Evolutionary conservation across 768 basidiomycete genomes (phyloP), one percentile per base, ranked within the genome.

Genomic region (Guyanaporus albipodus): DNA sequence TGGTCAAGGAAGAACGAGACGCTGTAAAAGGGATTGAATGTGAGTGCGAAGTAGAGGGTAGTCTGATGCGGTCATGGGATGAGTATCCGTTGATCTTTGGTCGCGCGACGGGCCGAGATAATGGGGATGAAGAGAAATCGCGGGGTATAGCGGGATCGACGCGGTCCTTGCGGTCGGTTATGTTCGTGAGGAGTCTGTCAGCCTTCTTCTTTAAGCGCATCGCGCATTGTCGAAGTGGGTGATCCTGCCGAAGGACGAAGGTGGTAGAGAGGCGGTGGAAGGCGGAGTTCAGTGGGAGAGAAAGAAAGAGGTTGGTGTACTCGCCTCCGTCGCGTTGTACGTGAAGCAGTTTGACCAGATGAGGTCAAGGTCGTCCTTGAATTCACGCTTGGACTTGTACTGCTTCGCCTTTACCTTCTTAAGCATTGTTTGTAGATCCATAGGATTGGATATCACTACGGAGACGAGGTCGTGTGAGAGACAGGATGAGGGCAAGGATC

Each of bases 331-430:
- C 15, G 89, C 85, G 66, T 99, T 99, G 67, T 98, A 98, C 6
- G 78, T 82, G 53, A 86, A 79, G 67, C 95, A 97, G 55, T 98
- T 99, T 37, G 82, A 82, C 96, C 96, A 99, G 55, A 99, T 97
- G 51, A 97, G 79, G 55, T 95, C 90, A 34, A 99, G 73, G 69
- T 99, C 96, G 49, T 89, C 85, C 53, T 86, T 85, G 68, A 99
- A 98, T 58, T 94, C 89, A 53, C 82, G 76, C 70, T 98, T 98
- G 24, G 84, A 90, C 69, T 94, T 93, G 78, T 96, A 97, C 38
- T 81, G 77, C 63, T 88, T 90, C 48, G 78, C 73, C 71, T 96
- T 98, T 63, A 97, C 87, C 69, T 94, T 94, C 77, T 84, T 91
- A 42, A 85, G 75, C 79, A 99, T 88, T 0, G 93, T 88, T 51